phyloP scores from a whole-genome alignment of 2,329 filamentous ascomycete species.

The Fusarium sublunatum region DNA sequence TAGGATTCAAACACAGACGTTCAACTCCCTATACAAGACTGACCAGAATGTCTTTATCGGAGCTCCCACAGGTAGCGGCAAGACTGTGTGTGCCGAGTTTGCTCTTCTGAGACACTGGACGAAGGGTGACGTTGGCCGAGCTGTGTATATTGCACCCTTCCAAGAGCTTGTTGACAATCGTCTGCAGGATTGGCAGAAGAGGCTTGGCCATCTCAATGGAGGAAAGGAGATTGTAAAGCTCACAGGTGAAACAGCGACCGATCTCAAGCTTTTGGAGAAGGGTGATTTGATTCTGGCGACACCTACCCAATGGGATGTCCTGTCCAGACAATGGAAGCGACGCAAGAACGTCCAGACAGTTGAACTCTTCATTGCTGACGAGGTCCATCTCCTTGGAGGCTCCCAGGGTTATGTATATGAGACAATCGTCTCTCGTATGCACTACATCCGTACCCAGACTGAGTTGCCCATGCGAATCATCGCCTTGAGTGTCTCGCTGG shows the following conservation, averaged over 20 bases:
- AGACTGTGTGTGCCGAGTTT: conserved; percentile 97
- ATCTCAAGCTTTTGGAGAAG: conserved; percentile 87
- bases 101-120: conserved; percentile 90
- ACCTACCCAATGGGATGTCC: conserved; percentile 92
- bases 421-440: conserved; percentile 96
- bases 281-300: conserved; percentile 93
- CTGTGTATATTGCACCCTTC: conserved; percentile 94
- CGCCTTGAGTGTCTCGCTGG: conserved; percentile 88
- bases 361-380: conserved; percentile 92
- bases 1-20: conserved; percentile 96
- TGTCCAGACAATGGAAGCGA: conserved; percentile 96
- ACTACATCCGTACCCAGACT: conserved; percentile 90
- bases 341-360: conserved; percentile 95
- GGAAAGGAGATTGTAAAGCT: conserved; percentile 94
- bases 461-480: conserved; percentile 88
- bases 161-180: conserved; percentile 90
- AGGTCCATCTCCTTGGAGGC: conserved; percentile 92
- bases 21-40: conserved; percentile 90
- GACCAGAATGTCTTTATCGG: conserved; percentile 95
- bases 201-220: conserved; percentile 76
- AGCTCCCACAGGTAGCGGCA: conserved; percentile 93
- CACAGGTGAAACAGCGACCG: conserved; percentile 90
- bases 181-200: conserved; percentile 85
- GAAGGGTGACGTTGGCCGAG: conserved; percentile 68
- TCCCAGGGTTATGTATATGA: conserved; percentile 91